Evolutionary conservation across 768 basidiomycete genomes (phyloP).

Genomic region (Serendipita sp.): DNA sequence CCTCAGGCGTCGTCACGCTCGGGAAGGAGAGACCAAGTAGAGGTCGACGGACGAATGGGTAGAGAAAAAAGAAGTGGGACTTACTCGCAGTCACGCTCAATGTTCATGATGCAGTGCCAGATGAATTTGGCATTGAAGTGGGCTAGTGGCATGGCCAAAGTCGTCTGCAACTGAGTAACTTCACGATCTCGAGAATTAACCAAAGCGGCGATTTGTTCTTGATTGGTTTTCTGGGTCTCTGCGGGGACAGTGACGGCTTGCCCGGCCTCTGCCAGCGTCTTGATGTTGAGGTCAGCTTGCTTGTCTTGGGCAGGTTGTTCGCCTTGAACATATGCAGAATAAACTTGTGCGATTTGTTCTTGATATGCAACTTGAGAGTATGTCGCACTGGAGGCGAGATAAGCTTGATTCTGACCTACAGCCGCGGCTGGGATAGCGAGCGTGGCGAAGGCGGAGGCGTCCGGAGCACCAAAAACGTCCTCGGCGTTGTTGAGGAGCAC

Average conservation of each 20-base stretch:
- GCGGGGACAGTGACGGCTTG: background rate
- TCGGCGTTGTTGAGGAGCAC: background rate
- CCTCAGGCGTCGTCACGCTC: background rate
- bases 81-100: constrained; percentile 5
- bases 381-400: background rate
- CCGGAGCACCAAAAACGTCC: background rate
- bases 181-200: constrained; percentile 1
- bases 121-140: constrained; percentile 6
- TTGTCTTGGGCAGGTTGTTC: background rate
- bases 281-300: background rate
- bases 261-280: background rate
- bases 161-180: constrained; percentile 3
- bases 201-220: constrained; percentile 4
- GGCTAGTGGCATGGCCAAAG: constrained; percentile 3
- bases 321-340: background rate
- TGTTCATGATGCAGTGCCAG: constrained; percentile 5
- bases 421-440: background rate
- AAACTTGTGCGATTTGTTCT: background rate
- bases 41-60: background rate
- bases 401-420: background rate
- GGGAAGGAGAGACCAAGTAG: background rate
- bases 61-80: background rate
- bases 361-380: background rate
- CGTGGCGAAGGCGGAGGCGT: background rate
- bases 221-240: constrained; percentile 1